These are phyloP conservation scores for Backusella liffmaniae DNA, from an alignment of 192 early-diverging fungal genomes.

Conservation along the genomic window DNA sequence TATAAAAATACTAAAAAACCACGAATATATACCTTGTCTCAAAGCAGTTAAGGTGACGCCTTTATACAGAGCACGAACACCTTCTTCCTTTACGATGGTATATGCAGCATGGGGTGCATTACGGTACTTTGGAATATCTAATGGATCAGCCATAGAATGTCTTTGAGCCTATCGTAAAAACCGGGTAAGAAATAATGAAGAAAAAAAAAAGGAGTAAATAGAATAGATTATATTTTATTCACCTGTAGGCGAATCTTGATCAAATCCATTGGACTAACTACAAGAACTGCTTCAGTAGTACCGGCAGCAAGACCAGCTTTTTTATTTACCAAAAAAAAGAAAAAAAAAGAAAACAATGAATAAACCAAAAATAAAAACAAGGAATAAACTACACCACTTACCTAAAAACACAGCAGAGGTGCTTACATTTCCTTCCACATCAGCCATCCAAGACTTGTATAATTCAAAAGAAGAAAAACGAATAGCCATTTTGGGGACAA, in stretches of 20 bases:
- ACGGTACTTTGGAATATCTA: slow-evolving; percentile 95
- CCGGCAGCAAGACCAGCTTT: slow-evolving; percentile 86
- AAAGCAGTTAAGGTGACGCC: slow-evolving; percentile 90
- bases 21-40: slow-evolving; percentile 64
- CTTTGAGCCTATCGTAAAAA: slow-evolving; percentile 64
- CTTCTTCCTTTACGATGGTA: slow-evolving; percentile 92
- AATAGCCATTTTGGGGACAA: slow-evolving; percentile 99
- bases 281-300: slow-evolving; percentile 90
- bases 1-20: not conserved
- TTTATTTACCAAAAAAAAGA: not conserved
- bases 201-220: not conserved
- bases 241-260: slow-evolving; percentile 95
- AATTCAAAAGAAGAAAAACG: slow-evolving; percentile 94
- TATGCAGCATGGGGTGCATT: slow-evolving; percentile 90
- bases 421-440: slow-evolving; percentile 51
- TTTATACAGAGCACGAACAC: slow-evolving; percentile 83
- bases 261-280: slow-evolving; percentile 98
- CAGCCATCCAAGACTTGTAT: slow-evolving; percentile 79
- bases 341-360: not conserved
- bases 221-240: not conserved
- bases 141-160: slow-evolving; percentile 94
- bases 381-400: not conserved
- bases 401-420: slow-evolving; percentile 64
- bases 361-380: not conserved
- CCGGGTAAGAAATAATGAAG: not conserved